Percentiles rank a stretch among this genome's conserved stretches.
phyloP scores from a whole-genome alignment of 2,329 filamentous ascomycete genomes.

The Aspergillus aculeatus region DNA sequence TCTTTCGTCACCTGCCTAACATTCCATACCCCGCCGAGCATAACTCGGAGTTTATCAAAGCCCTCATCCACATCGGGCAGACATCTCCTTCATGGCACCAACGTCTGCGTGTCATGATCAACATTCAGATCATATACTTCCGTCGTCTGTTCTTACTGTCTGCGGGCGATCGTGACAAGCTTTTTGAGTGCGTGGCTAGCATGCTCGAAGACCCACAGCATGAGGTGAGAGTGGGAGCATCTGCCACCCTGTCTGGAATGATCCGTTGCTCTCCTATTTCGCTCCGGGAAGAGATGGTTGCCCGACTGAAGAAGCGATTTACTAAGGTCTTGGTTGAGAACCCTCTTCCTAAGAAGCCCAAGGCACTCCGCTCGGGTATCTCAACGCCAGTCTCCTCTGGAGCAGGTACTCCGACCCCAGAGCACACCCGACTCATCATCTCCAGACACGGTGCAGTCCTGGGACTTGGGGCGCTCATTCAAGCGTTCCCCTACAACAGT shows the following conservation, averaged over 20 bases:
- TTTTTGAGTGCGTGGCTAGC: slow-evolving; percentile 90
- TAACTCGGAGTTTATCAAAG: slow-evolving; percentile 78
- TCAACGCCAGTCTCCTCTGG: slow-evolving; percentile 46
- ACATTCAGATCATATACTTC: slow-evolving; percentile 99
- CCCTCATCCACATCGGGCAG: slow-evolving; percentile 83
- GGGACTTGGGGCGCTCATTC: slow-evolving; percentile 83
- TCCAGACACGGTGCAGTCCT: slow-evolving; percentile 86
- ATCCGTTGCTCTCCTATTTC: slow-evolving; percentile 86
- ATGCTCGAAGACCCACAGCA: slow-evolving; percentile 93
- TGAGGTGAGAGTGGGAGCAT: slow-evolving; percentile 91
- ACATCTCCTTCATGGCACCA: slow-evolving; percentile 91
- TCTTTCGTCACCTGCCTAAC: slow-evolving; percentile 94
- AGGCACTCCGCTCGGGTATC: slow-evolving; percentile 35
- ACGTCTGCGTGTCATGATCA: slow-evolving; percentile 87
- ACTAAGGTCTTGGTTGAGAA: slow-evolving; percentile 74
- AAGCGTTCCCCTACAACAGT: slow-evolving; percentile 93
- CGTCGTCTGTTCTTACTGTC: slow-evolving; percentile 86
- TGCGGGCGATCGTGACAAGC: slow-evolving; percentile 68
- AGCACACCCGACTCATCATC: slow-evolving; percentile 71
- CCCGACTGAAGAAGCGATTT: slow-evolving; percentile 74
- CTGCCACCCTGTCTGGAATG: slow-evolving; percentile 92
- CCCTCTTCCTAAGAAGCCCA: slow-evolving; percentile 73
- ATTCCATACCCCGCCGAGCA: slow-evolving; percentile 87
- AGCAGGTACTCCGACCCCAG: slow-evolving; percentile 50
- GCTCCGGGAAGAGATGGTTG: slow-evolving; percentile 76